These are phyloP conservation scores for Cladosporium sphaerospermum DNA, from an alignment of 2,329 filamentous ascomycete genomes.

Conservation along the genomic window DNA sequence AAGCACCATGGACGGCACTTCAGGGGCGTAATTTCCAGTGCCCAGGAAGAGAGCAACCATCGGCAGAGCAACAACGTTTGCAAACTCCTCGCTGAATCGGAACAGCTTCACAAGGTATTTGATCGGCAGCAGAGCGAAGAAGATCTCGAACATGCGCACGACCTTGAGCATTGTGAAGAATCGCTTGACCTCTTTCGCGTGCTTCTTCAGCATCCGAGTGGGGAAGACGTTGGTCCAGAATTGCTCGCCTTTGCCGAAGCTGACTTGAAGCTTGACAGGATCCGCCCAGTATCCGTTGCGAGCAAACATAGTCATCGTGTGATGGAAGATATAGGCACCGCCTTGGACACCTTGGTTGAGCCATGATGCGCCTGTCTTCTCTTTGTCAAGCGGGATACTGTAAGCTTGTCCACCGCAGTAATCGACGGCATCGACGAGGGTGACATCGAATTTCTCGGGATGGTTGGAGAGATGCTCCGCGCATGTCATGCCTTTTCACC, in stretches of 20 bases:
- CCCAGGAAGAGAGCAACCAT: conserved; percentile 68
- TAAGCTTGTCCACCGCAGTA: conserved; percentile 58
- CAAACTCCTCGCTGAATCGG: conserved; percentile 63
- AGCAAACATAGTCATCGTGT: conserved; percentile 60
- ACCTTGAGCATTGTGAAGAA: conserved; percentile 51
- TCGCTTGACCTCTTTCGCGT: conserved; percentile 50
- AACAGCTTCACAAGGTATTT: conserved; percentile 61
- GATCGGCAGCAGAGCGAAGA: conserved; percentile 56
- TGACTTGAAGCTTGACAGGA: conserved; percentile 55
- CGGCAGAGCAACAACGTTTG: conserved; percentile 63
- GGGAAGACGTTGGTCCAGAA: conserved; percentile 65
- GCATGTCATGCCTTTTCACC: conserved; percentile 54
- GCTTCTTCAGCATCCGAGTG: conserved; percentile 50
- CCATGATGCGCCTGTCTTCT: conserved; percentile 53
- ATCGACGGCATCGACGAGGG: conserved; percentile 53
- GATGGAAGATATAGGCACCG: conserved; percentile 60
- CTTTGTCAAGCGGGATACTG: conserved; percentile 50
- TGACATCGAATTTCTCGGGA: conserved; percentile 59
- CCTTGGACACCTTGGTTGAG: conserved; percentile 60
- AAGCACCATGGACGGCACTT: conserved; percentile 63
- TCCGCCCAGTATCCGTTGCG: conserved; percentile 51
- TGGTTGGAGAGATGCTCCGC: conserved; percentile 61
- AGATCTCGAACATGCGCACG: conserved; percentile 53
- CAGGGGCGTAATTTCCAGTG: conserved; percentile 67
- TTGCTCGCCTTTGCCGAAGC: conserved; percentile 56